phyloP scores from a whole-genome alignment of 257 asterid species.

The Thymus mandschuricus region DNA sequence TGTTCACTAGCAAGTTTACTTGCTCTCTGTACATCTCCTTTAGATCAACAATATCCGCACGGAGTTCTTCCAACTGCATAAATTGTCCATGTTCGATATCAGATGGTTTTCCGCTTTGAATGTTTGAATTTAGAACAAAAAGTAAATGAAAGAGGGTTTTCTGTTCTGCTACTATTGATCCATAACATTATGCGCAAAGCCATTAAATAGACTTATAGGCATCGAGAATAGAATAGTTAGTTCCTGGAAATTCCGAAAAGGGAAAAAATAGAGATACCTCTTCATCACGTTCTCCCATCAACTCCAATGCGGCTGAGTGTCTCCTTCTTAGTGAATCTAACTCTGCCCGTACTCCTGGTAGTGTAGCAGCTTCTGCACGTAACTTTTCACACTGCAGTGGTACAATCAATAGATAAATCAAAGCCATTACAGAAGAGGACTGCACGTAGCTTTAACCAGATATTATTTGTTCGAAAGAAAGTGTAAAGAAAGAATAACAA shows the following conservation, averaged over 20 bases:
- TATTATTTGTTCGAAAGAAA: neutral
- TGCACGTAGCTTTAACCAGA: neutral
- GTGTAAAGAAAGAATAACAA: neutral
- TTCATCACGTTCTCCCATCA: conserved; percentile 99
- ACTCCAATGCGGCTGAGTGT: conserved; percentile 94
- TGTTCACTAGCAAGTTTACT: conserved; percentile 93
- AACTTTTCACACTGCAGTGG: conserved; percentile 80
- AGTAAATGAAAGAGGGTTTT: neutral
- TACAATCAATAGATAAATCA: conserved; percentile 22
- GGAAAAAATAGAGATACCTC: conserved; percentile 59
- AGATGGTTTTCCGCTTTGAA: conserved; percentile 7
- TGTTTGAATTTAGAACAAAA: neutral
- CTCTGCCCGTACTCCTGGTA: conserved; percentile 94
- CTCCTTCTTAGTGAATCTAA: conserved; percentile 91
- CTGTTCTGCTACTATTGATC: too few relatives aligned
- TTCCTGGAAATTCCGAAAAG: conserved; percentile 15
- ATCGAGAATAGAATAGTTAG: conserved; percentile 5
- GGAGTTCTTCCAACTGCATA: conserved; percentile 90
- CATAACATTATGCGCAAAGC: neutral
- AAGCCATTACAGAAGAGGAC: neutral
- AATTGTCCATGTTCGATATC: conserved; percentile 19
- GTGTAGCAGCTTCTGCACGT: conserved; percentile 68
- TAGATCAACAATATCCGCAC: conserved; percentile 89
- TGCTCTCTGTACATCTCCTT: conserved; percentile 99
- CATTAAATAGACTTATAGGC: neutral